Percentiles rank a stretch among this genome's conserved stretches.
Evolutionary conservation across 257 asterid genomes (phyloP).

Genomic region (Ilex asprella): DNA sequence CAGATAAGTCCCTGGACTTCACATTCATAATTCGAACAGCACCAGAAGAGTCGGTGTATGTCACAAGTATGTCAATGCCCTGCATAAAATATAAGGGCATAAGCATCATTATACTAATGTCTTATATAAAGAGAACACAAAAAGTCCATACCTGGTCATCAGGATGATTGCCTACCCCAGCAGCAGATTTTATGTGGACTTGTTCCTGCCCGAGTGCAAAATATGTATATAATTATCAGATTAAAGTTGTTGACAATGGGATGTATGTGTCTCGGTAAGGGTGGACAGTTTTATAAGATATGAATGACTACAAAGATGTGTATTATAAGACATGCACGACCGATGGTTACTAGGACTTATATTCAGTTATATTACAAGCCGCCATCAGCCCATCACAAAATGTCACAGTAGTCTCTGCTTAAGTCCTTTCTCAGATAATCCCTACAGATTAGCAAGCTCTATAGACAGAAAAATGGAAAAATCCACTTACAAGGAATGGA

Average conservation of each 20-base stretch:
- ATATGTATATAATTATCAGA: constrained; percentile 8
- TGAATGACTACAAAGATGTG: neutral
- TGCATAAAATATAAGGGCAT: constrained; percentile 35
- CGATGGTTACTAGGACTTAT: too few species aligned
- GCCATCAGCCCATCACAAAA: too few species aligned
- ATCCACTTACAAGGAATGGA: too few species aligned
- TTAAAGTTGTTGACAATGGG: constrained; percentile 4
- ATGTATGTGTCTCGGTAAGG: neutral
- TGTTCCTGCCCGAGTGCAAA: constrained; percentile 42
- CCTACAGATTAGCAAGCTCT: too few species aligned
- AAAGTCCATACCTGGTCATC: constrained; percentile 53
- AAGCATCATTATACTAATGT: neutral
- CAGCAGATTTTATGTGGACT: constrained; percentile 33
- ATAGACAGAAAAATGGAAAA: too few species aligned
- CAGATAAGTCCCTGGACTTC: constrained; percentile 64
- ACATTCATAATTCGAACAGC: constrained; percentile 55
- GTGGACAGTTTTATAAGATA: neutral
- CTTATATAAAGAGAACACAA: constrained; percentile 9
- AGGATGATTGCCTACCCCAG: constrained; percentile 16
- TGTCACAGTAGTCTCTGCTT: too few species aligned
- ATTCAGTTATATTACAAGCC: too few species aligned
- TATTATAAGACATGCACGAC: too few species aligned
- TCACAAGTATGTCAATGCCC: constrained; percentile 75
- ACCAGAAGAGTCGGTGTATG: constrained; percentile 76
- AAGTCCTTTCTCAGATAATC: too few species aligned